Percentiles rank a stretch among this genome's conserved stretches.
These are phyloP conservation scores for Aureoboletus auriporus DNA, from an alignment of 768 basidiomycete species.

Conservation along the genomic window DNA sequence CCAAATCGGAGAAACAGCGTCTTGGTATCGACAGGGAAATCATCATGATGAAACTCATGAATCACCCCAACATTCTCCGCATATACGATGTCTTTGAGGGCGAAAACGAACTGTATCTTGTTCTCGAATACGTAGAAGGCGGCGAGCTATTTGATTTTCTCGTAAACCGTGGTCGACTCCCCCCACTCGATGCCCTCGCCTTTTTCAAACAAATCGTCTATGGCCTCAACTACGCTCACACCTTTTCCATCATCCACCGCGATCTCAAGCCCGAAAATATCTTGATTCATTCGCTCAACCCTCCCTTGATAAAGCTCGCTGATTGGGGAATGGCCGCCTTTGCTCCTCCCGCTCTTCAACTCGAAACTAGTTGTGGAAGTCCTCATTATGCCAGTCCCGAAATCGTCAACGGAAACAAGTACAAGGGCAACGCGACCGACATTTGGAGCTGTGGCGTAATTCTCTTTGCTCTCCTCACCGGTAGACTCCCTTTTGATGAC, in stretches of 20 bases:
- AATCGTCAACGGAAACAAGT: constrained; percentile 88
- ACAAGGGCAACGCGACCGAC: constrained; percentile 86
- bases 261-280: constrained; percentile 99
- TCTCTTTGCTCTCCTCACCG: constrained; percentile 84
- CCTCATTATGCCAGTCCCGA: constrained; percentile 98
- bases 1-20: constrained; percentile 75
- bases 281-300: constrained; percentile 76
- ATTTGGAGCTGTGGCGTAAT: constrained; percentile 98
- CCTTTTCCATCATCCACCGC: constrained; percentile 96
- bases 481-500: constrained; percentile 92
- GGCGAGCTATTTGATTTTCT: constrained; percentile 97
- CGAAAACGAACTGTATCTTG: constrained; percentile 84
- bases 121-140: constrained; percentile 93
- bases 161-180: constrained; percentile 81
- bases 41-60: constrained; percentile 99
- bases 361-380: constrained; percentile 94
- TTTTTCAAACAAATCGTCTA: constrained; percentile 96
- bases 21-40: constrained; percentile 92
- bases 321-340: constrained; percentile 99
- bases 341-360: constrained; percentile 75
- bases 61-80: constrained; percentile 94
- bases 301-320: constrained; percentile 89
- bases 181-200: constrained; percentile 75
- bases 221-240: constrained; percentile 94
- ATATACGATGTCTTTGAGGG: constrained; percentile 97